Evolutionary conservation across 2,329 filamentous ascomycete species (phyloP).

Genomic region (Bipolaris bicolor): DNA sequence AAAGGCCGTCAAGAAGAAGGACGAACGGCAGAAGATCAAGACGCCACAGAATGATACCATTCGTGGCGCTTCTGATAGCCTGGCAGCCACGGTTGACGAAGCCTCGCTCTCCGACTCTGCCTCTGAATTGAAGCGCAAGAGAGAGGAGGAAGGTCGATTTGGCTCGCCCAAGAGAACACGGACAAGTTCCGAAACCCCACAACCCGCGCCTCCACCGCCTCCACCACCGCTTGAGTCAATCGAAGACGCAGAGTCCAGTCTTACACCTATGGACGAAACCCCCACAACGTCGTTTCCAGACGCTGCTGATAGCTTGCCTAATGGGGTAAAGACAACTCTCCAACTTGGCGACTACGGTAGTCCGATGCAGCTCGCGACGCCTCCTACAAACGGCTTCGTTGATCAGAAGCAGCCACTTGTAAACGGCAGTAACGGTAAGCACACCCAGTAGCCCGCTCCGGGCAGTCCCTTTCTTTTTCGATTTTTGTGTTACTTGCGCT

Average conservation of each 20-base stretch:
- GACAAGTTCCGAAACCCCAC: constrained; percentile 43
- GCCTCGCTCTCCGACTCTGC: constrained; percentile 36
- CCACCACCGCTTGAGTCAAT: constrained; percentile 47
- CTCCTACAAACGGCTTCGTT: constrained; percentile 44
- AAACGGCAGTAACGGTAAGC: background rate
- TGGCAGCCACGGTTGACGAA: constrained; percentile 23
- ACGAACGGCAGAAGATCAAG: constrained; percentile 68
- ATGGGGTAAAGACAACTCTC: constrained; percentile 12
- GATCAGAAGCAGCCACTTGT: constrained; percentile 19
- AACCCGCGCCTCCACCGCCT: constrained; percentile 51
- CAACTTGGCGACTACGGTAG: constrained; percentile 29
- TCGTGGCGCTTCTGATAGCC: constrained; percentile 24
- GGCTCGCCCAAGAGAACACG: constrained; percentile 44
- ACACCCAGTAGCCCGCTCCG: background rate
- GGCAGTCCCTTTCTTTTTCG: background rate
- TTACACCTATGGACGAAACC: constrained; percentile 36
- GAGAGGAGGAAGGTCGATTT: constrained; percentile 39
- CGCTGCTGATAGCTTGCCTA: constrained; percentile 24
- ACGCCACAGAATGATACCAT: constrained; percentile 40
- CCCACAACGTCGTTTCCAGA: constrained; percentile 10
- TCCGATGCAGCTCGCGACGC: constrained; percentile 55
- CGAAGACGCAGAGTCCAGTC: constrained; percentile 32
- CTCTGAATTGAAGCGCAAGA: constrained; percentile 47
- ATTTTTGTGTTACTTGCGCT: constrained; percentile 2
- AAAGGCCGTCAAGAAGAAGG: constrained; percentile 75